phyloP scores from a whole-genome alignment of 441 rosid species.

The Breynia disticha region DNA sequence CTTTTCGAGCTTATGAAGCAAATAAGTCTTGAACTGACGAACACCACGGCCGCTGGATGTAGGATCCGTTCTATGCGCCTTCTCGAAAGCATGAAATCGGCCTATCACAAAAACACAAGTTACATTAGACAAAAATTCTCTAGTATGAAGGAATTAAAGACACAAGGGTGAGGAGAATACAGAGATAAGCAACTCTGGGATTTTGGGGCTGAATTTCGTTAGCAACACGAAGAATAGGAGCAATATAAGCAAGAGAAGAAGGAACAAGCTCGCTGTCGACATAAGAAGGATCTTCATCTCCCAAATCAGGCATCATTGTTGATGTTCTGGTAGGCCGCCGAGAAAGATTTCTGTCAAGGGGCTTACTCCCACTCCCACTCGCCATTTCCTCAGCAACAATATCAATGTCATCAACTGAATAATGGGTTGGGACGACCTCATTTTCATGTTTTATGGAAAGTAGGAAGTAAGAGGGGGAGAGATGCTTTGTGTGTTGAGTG shows the following conservation, averaged over 20 bases:
- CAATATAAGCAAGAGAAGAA: conserved; percentile 54
- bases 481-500: conserved; percentile 60
- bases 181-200: conserved; percentile 78
- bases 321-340: conserved; percentile 37
- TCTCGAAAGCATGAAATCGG: conserved; percentile 91
- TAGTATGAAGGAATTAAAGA: not conserved
- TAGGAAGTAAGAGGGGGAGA: not conserved
- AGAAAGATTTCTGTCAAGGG: conserved; percentile 30
- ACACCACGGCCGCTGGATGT: conserved; percentile 77
- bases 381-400: conserved; percentile 35
- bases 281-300: conserved; percentile 33
- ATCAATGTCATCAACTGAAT: not conserved
- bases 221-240: conserved; percentile 83
- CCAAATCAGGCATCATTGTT: conserved; percentile 45
- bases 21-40: conserved; percentile 89
- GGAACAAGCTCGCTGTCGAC: conserved; percentile 92
- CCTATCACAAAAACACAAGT: conserved; percentile 27
- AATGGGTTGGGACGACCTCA: too few relatives aligned
- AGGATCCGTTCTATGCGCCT: conserved; percentile 72
- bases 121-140: too few relatives aligned
- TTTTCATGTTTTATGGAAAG: too few relatives aligned
- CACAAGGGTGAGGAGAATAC: conserved; percentile 25
- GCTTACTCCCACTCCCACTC: conserved; percentile 63
- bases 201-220: conserved; percentile 67
- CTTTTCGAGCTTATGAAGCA: conserved; percentile 75